Percentiles rank a stretch among this genome's conserved stretches.
phyloP scores from a whole-genome alignment of 164 flowering plant genomes.

The Vitis cinerea region DNA sequence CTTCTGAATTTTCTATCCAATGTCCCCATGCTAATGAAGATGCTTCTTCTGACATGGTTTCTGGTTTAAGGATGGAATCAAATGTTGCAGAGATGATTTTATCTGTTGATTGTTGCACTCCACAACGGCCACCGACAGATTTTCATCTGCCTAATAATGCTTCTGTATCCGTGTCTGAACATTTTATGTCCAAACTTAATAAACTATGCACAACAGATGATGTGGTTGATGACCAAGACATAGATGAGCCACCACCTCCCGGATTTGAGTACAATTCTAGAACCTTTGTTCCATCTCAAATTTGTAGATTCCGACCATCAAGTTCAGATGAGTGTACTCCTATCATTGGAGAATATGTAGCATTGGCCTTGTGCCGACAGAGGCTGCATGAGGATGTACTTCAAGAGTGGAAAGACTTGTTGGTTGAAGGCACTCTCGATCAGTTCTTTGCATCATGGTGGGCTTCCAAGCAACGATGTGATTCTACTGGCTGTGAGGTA shows the following conservation, averaged over 20 bases:
- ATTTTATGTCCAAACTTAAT: slow-evolving; percentile 29
- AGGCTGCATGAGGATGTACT: slow-evolving; percentile 69
- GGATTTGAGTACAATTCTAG: slow-evolving; percentile 42
- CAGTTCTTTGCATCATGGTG: slow-evolving; percentile 29
- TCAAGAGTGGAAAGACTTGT: slow-evolving; percentile 47
- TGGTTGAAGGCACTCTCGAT: slow-evolving; percentile 32
- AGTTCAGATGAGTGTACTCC: slow-evolving; percentile 30
- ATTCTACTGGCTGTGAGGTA: slow-evolving; percentile 28
- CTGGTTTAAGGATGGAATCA: slow-evolving; percentile 6
- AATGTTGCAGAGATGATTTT: slow-evolving; percentile 13
- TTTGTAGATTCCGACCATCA: slow-evolving; percentile 30
- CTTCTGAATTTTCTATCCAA: slow-evolving; percentile 12
- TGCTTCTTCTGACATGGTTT: slow-evolving; percentile 13
- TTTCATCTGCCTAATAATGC: background rate
- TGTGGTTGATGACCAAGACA: slow-evolving; percentile 24
- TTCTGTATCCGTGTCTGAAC: slow-evolving; percentile 10
- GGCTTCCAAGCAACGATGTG: slow-evolving; percentile 26
- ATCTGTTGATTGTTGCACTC: slow-evolving; percentile 18
- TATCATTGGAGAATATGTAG: slow-evolving; percentile 46
- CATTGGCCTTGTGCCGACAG: slow-evolving; percentile 65
- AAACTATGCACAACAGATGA: slow-evolving; percentile 34
- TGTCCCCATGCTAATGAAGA: slow-evolving; percentile 7
- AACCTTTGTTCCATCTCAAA: slow-evolving; percentile 18
- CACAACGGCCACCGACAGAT: slow-evolving; percentile 5
- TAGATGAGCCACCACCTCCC: slow-evolving; percentile 56